Base-by-base conservation (phyloP, 208 protist genomes). In the Tritrichomonas musculus region DNA sequence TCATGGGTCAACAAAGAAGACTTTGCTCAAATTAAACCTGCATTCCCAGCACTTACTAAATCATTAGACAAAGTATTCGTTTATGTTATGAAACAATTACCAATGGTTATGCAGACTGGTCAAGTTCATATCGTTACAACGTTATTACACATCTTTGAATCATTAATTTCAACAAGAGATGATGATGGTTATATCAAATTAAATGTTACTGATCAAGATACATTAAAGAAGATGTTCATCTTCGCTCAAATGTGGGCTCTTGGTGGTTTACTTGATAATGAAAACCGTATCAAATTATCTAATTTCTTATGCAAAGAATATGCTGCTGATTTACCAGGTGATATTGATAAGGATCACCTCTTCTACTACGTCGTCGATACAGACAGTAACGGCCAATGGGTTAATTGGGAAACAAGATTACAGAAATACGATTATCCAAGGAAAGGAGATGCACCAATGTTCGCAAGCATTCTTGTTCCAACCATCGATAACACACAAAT, bases 291-390 rank as follows among this genome's bases (percentile, higher is more conserved):
- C 36, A 97, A 97, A 95, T 57, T 92, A 98, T 99, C 93, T 96
- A 98, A 94, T 93, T 96, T 49, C 98, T 96, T 94, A 96, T 99
- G 84, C 95, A 65, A 92, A 20, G 55, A 93, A n/a, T 36, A 80
- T 50, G 36, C 9, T 2, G 33, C 94, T 33, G 27, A 93, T 64
- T 5, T 95, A 55, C 95, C 95, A 92, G 64, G 11, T 44, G 50
- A 73, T 53, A 94, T 75, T n/a, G 94, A 94, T 41, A 41, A 97
- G 84, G 97, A 97, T 44, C 94, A 95, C 36, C 96, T 98, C 92
- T 99, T 97, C 94, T 97, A 99, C 95, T 98, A 98, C 93, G 97
- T 96, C 65, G 97, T 99, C 82, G 97, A 98, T 95, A 96, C 95
- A 95, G 96, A 94, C 96, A 94, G 97, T 95, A 33, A 50, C 93